Conservation (phyloP, 352 stramenopile species). For the Phytopythium oedochilum region DNA sequence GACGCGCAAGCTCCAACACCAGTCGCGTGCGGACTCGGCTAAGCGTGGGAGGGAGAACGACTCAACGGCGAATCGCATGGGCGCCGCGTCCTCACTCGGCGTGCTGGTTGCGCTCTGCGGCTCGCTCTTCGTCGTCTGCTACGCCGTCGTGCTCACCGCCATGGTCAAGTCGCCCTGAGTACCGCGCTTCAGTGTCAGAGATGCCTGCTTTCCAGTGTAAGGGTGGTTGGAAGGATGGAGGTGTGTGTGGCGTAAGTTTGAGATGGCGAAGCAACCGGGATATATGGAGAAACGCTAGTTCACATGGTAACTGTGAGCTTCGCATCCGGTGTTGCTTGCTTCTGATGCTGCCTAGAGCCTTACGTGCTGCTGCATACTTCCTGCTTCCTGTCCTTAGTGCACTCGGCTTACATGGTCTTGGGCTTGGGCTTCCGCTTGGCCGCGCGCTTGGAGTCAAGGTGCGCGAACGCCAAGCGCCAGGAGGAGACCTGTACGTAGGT, state of each 20-base stretch:
- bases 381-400: background rate
- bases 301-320: no score
- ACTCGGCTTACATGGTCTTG: no score
- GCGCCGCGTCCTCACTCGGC: constrained; percentile 13
- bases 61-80: constrained; percentile 6
- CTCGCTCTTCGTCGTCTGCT: constrained; percentile 36
- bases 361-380: no score
- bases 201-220: no score
- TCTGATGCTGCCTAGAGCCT: no score
- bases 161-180: constrained; percentile 18
- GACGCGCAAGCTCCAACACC: constrained; percentile 4
- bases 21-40: background rate
- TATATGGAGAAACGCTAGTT: background rate
- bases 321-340: no score
- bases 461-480: constrained; percentile 45
- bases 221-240: background rate
- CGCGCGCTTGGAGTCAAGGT: constrained; percentile 21
- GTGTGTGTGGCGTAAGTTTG: background rate
- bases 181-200: background rate
- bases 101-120: constrained; percentile 21
- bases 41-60: background rate
- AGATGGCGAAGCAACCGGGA: background rate
- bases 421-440: constrained; percentile 11
- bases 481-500: constrained; percentile 55
- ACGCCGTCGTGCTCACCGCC: constrained; percentile 29